Evolutionary conservation across 106 monocot genomes (phyloP).

Genomic region (Dendrobium catenatum): DNA sequence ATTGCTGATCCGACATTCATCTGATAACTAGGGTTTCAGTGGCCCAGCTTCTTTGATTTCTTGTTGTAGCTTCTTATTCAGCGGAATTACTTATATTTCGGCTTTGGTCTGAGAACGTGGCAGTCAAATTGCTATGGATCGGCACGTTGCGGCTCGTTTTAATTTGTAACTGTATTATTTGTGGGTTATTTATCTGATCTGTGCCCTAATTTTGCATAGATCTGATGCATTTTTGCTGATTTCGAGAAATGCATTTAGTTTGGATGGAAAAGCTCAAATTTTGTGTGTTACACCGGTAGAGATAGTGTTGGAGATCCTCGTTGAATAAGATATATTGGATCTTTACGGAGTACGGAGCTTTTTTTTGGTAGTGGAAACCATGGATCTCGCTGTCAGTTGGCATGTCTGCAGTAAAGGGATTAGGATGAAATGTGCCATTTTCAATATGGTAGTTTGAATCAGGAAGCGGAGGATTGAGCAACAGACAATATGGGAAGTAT

Average conservation of each 20-base stretch:
- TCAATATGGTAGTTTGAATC: constrained; percentile 3
- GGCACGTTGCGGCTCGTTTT: not conserved
- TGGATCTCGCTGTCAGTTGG: not conserved
- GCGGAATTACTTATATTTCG: not conserved
- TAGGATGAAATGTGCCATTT: not conserved
- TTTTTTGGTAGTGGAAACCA: not conserved
- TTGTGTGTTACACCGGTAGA: not conserved
- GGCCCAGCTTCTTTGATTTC: not conserved
- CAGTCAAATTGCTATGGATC: not conserved
- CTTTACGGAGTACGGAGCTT: too few species aligned
- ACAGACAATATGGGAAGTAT: constrained; percentile 1
- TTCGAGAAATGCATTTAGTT: not conserved
- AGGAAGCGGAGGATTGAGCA: not conserved
- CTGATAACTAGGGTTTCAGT: not conserved
- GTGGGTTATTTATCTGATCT: not conserved
- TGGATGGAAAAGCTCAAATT: not conserved
- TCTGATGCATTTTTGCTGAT: not conserved
- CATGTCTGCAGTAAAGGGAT: not conserved
- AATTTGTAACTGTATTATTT: not conserved
- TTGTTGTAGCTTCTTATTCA: not conserved
- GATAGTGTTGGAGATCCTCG: not conserved
- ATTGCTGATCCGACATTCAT: not conserved
- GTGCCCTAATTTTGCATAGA: not conserved
- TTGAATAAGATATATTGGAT: not conserved
- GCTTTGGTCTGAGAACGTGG: not conserved